Percentiles rank a stretch among this genome's conserved stretches.
phyloP scores from a whole-genome alignment of 257 asterid species.

The Solanum habrochaites region DNA sequence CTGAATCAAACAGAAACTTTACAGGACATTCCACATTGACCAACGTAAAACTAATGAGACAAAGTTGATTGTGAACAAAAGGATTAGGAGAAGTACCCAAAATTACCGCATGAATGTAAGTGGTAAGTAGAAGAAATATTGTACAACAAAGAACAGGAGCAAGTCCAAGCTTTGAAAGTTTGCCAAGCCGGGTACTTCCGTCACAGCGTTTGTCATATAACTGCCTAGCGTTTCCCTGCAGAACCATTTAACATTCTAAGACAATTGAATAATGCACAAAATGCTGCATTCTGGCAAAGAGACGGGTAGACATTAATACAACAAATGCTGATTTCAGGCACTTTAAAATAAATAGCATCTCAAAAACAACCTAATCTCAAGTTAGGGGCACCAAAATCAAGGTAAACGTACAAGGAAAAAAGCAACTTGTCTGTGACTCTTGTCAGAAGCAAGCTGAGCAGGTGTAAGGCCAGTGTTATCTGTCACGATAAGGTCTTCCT shows the following conservation, averaged over 20 bases:
- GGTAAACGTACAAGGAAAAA: constrained; percentile 90
- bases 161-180: constrained; percentile 78
- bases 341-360: neutral
- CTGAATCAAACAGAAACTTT: constrained; percentile 33
- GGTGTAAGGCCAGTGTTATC: constrained; percentile 96
- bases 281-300: neutral
- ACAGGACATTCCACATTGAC: neutral
- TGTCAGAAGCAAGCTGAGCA: constrained; percentile 95
- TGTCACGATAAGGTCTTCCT: constrained; percentile 75
- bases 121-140: constrained; percentile 54
- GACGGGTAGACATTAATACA: neutral
- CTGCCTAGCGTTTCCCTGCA: constrained; percentile 91
- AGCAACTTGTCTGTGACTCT: constrained; percentile 94
- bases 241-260: neutral
- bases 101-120: constrained; percentile 66
- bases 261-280: neutral
- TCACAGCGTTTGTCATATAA: constrained; percentile 74
- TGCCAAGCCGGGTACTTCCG: constrained; percentile 59
- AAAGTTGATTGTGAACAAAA: neutral
- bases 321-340: neutral
- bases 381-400: neutral
- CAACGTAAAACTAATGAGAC: neutral
- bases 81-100: constrained; percentile 37
- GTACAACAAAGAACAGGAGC: constrained; percentile 88
- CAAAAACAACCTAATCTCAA: neutral